phyloP scores from a whole-genome alignment of 768 basidiomycete genomes.

The Tylopilus balloui region DNA sequence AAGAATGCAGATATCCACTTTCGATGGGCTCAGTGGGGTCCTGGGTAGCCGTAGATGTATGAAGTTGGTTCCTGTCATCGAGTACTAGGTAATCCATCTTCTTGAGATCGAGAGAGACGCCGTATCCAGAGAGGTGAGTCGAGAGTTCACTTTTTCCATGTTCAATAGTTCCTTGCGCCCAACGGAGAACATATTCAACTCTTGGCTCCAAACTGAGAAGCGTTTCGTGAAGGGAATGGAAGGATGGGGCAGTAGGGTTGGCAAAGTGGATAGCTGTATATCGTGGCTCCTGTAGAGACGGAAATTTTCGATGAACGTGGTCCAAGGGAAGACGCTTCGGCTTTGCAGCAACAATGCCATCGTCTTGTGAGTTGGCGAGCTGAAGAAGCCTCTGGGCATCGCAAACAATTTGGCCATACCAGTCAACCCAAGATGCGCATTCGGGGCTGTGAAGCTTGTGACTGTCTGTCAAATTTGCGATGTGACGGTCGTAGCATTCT shows the following conservation, averaged over 20 bases:
- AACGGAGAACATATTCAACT: constrained; percentile 71
- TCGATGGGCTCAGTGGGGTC: background rate
- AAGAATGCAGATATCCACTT: constrained; percentile 6
- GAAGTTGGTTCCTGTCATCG: constrained; percentile 63
- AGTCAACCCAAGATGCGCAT: constrained; percentile 78
- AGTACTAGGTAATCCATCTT: constrained; percentile 95
- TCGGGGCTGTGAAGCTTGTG: constrained; percentile 25
- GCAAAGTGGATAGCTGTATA: constrained; percentile 79
- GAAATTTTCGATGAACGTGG: constrained; percentile 57
- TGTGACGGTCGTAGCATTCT: constrained; percentile 54
- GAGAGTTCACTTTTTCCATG: constrained; percentile 36
- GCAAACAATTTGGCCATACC: constrained; percentile 74
- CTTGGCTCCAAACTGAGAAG: constrained; percentile 48
- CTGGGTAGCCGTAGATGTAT: background rate
- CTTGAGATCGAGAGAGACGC: constrained; percentile 89
- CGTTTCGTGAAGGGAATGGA: constrained; percentile 64
- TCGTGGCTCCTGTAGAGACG: constrained; percentile 42
- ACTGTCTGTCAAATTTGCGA: constrained; percentile 20
- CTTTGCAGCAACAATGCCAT: constrained; percentile 24
- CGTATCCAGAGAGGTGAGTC: constrained; percentile 77
- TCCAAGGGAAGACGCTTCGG: constrained; percentile 65
- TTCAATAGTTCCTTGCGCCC: constrained; percentile 20
- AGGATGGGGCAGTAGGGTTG: constrained; percentile 57
- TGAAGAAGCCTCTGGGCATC: constrained; percentile 55
- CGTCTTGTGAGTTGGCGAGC: constrained; percentile 48